Base-by-base conservation (phyloP, 495 filamentous ascomycete species). In the Eremomyces bilateralis region DNA sequence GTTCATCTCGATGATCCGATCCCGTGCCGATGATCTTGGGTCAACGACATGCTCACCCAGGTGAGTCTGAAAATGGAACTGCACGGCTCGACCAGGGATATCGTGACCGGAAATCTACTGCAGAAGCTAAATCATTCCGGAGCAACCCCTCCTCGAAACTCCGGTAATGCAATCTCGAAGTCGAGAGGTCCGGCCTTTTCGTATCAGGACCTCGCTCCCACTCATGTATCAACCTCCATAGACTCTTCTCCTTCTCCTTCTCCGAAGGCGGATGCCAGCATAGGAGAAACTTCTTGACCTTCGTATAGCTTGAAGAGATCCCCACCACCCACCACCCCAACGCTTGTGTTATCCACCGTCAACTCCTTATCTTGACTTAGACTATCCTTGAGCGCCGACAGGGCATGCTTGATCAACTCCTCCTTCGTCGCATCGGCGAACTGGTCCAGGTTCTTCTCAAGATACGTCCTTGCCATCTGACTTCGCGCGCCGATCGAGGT, bases 301-400 rank as follows among this genome's bases (percentile, higher is more conserved):
- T 97, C 88, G 53, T 77, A 91, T 40, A 93, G 62, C 65, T 76
- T 80, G 59, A 97, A 97, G 52, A 69, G 72, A 63, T 69, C 67
- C 21, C 59, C 61, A 35, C 64, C 52, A 15, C 47, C 55, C 17
- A 50, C 61, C 33, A 76, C 41, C 13, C 84, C 84, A 27, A 95
- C 67, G 43, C 80, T 92, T 33, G 83, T 88, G 58, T 97, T 95
- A 45, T 93, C 88, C 25, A 92, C 69, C 35, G 82, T 94, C 53
- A 95, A 60, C 68, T 93, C 84, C 61, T 91, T 91, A 55, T 94
- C 88, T 69, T 94, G 85, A 40, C 76, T 75, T 51, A 95, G 61
- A 36, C 76, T 90, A 66, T 95, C 88, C 69, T 90, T 93, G 50
- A 97, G 60, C 35, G 88, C 88, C 51, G 64, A 67, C 52, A 97